Evolutionary conservation across 148 eudicot species (phyloP).

Genomic region (Fagopyrum homotropicum): DNA sequence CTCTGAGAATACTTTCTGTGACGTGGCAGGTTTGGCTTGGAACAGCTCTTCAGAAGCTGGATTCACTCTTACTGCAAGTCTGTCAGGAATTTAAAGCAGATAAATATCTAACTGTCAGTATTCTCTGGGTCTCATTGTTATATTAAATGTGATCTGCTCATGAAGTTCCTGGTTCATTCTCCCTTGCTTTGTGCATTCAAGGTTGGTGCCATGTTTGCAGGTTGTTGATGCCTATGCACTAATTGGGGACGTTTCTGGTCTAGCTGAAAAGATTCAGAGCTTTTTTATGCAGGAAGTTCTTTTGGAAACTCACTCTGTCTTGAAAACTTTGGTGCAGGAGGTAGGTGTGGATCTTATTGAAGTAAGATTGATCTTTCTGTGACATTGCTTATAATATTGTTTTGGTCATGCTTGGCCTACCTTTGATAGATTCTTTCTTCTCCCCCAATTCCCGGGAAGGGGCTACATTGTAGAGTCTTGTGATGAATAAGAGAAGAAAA

Average conservation of each 20-base stretch:
- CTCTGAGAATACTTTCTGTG: constrained; percentile 3
- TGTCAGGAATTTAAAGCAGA: constrained; percentile 84
- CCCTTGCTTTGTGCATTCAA: constrained; percentile 11
- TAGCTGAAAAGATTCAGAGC: constrained; percentile 94
- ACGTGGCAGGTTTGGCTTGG: constrained; percentile 80
- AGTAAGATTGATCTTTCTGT: background rate
- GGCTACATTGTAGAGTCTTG: background rate
- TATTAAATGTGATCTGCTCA: background rate
- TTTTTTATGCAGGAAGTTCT: constrained; percentile 98
- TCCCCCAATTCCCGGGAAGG: background rate
- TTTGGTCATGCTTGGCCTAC: background rate
- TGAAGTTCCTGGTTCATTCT: constrained; percentile 10
- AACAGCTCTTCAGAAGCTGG: constrained; percentile 85
- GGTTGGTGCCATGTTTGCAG: constrained; percentile 32
- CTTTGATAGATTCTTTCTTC: background rate
- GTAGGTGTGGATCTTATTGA: constrained; percentile 26
- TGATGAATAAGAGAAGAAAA: background rate
- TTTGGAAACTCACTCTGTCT: constrained; percentile 70
- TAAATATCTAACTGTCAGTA: constrained; percentile 69
- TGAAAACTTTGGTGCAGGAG: constrained; percentile 67
- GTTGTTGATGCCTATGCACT: constrained; percentile 95
- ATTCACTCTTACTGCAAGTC: constrained; percentile 77
- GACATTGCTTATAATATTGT: background rate
- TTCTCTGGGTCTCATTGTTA: background rate
- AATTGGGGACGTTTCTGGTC: constrained; percentile 91